Evolutionary conservation across 768 basidiomycete species (phyloP).

Genomic region (Kwoniella pini): DNA sequence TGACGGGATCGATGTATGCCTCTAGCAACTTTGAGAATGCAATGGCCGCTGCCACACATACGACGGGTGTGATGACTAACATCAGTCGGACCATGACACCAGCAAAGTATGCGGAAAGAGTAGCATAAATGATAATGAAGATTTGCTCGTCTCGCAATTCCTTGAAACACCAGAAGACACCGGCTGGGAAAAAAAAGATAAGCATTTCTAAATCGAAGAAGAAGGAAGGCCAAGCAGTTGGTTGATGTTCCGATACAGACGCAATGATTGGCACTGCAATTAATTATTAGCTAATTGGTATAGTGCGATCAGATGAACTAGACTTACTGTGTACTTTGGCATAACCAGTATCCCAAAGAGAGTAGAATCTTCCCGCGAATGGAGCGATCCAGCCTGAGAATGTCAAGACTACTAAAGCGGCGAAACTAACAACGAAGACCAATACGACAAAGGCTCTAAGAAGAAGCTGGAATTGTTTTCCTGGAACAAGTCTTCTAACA

Average conservation of each 20-base stretch:
- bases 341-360: constrained; percentile 98
- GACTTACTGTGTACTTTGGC: constrained; percentile 78
- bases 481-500: constrained; percentile 82
- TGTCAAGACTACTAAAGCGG: constrained; percentile 75
- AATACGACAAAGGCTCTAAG: constrained; percentile 69
- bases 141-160: constrained; percentile 93
- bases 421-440: constrained; percentile 70
- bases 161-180: constrained; percentile 90
- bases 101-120: constrained; percentile 95
- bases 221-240: constrained; percentile 99
- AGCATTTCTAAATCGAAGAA: constrained; percentile 99
- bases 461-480: constrained; percentile 85
- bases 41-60: constrained; percentile 89
- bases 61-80: constrained; percentile 94
- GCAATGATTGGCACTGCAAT: constrained; percentile 85
- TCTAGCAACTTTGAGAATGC: constrained; percentile 85
- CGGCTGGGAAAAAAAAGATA: constrained; percentile 96
- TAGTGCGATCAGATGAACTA: constrained; percentile 2
- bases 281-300: background rate
- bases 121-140: constrained; percentile 97
- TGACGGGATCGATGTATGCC: constrained; percentile 79
- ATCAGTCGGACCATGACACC: constrained; percentile 99
- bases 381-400: constrained; percentile 95
- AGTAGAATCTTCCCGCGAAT: constrained; percentile 99
- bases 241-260: constrained; percentile 98